phyloP scores from a whole-genome alignment of 2,329 filamentous ascomycete genomes.

The Magnaporthiopsis poae region DNA sequence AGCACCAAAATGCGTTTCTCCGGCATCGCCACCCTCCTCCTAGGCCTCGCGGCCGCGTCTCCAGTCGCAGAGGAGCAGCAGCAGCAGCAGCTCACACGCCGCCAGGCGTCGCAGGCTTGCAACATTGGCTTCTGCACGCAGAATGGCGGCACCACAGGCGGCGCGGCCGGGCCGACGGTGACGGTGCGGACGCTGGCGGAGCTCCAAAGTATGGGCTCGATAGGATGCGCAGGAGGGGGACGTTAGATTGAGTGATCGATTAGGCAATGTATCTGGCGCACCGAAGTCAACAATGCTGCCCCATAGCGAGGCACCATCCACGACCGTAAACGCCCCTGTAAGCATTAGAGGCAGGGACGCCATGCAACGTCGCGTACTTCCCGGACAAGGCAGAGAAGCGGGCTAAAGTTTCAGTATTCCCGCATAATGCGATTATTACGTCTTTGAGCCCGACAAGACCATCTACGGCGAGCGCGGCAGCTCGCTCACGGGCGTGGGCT shows the following conservation, averaged over 20 bases:
- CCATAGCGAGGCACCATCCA: too few species aligned
- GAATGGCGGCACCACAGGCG: slow-evolving; percentile 43
- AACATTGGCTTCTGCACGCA: slow-evolving; percentile 34
- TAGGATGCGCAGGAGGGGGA: too few species aligned
- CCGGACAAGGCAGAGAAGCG: too few species aligned
- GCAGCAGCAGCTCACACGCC: neutral
- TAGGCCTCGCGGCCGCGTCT: slow-evolving; percentile 2
- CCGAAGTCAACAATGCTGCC: too few species aligned
- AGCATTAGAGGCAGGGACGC: too few species aligned
- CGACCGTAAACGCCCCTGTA: too few species aligned
- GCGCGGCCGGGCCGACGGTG: slow-evolving; percentile 42
- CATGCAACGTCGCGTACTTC: too few species aligned
- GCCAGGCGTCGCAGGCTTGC: slow-evolving; percentile 12
- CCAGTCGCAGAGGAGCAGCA: neutral
- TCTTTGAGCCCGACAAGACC: slow-evolving; percentile 42
- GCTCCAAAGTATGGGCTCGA: too few species aligned
- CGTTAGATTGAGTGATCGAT: too few species aligned
- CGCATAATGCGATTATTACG: too few species aligned
- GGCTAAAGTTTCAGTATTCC: too few species aligned
- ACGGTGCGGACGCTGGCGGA: slow-evolving; percentile 42
- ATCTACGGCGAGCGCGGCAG: slow-evolving; percentile 34
- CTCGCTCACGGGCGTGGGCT: slow-evolving; percentile 35
- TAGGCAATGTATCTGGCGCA: too few species aligned
- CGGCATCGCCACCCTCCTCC: slow-evolving; percentile 4
- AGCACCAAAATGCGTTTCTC: slow-evolving; percentile 4